Conservation (phyloP, 2,329 filamentous ascomycete species). For the Verticillium klebahnii region DNA sequence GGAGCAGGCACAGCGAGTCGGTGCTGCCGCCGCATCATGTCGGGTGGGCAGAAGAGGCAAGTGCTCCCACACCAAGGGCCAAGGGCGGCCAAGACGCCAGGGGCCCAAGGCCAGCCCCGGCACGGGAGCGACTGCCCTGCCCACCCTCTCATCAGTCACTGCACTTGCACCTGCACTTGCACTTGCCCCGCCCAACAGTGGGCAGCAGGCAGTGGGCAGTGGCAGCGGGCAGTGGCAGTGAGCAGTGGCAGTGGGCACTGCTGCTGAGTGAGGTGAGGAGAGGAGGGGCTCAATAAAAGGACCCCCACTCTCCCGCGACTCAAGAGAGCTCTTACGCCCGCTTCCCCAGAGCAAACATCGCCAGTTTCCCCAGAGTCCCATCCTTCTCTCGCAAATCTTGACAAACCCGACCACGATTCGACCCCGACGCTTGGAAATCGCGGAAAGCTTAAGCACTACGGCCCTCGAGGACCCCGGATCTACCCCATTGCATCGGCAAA, state of each 20-base stretch:
- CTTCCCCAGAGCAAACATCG: constrained; percentile 2
- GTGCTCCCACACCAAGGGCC: not conserved
- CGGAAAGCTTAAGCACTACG: not conserved
- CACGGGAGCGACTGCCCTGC: not conserved
- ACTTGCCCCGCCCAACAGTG: too few species aligned
- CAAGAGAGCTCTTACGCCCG: constrained; percentile 1
- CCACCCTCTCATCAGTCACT: too few species aligned
- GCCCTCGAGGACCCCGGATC: not conserved
- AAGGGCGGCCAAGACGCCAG: not conserved
- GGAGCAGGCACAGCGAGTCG: not conserved
- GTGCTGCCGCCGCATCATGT: not conserved
- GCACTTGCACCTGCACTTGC: too few species aligned
- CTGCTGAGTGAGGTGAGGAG: not conserved
- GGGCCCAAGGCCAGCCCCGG: not conserved
- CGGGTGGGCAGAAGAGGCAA: not conserved
- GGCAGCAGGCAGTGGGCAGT: too few species aligned
- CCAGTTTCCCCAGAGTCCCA: constrained; percentile 3
- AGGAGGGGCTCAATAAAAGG: not conserved
- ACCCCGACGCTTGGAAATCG: not conserved
- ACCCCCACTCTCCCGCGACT: constrained; percentile 6
- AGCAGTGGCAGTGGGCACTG: too few species aligned
- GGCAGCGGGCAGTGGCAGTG: not conserved
- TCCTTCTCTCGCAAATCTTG: not conserved
- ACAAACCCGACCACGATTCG: not conserved
- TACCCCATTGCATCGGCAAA: not conserved